Percentiles rank a stretch among this genome's conserved stretches.
Conservation (phyloP, 2,329 filamentous ascomycete genomes). For the Ceratocystis variospora region DNA sequence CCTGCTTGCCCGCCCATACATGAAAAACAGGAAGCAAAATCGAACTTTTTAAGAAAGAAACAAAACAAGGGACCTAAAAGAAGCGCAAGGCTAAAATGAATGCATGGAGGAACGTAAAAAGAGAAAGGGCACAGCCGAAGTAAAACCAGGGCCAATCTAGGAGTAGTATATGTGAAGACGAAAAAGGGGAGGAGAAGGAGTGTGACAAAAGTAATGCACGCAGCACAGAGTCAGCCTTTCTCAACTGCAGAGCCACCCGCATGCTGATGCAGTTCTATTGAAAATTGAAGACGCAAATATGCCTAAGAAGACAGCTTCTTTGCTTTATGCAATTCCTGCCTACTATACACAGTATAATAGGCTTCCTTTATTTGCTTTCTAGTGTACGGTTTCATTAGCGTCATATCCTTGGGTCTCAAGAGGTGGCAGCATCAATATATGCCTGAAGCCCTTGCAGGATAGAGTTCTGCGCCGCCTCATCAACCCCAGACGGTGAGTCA, state of each 20-base stretch:
- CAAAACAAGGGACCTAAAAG: not conserved
- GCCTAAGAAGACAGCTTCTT: not conserved
- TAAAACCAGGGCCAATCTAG: not conserved
- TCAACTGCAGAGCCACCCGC: not conserved
- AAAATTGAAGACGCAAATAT: not conserved
- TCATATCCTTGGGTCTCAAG: not conserved
- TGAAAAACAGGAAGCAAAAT: conserved; percentile 4
- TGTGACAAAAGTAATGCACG: not conserved
- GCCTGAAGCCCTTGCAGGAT: conserved; percentile 16
- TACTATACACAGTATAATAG: not conserved
- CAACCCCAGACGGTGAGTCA: not conserved
- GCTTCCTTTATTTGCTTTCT: not conserved
- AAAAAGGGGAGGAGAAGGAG: not conserved
- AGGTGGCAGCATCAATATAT: conserved; percentile 18
- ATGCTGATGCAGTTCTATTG: not conserved
- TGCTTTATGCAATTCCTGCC: not conserved
- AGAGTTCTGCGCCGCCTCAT: conserved; percentile 8
- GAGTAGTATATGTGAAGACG: not conserved
- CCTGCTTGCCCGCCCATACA: not conserved
- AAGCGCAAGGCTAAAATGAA: not conserved
- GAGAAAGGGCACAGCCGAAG: not conserved
- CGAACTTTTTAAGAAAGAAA: not conserved
- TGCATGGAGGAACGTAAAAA: not conserved
- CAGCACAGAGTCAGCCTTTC: not conserved
- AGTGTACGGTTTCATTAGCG: not conserved